These are phyloP conservation scores for Kazachstania martiniae DNA, from an alignment of 805 yeast genomes.

Conservation along the genomic window DNA sequence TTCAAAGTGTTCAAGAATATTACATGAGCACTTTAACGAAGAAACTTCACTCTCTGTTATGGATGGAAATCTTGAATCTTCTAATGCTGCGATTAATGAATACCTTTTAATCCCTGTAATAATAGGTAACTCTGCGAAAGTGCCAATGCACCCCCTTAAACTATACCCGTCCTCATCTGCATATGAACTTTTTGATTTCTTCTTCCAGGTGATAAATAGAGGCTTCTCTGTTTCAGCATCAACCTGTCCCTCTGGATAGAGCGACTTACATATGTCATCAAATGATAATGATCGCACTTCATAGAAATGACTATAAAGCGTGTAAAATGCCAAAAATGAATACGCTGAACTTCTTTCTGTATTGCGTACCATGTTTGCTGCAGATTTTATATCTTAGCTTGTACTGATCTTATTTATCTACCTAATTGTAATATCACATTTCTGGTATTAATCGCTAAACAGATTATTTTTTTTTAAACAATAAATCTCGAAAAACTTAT, in stretches of 20 bases:
- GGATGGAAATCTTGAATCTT: slow-evolving; percentile 71
- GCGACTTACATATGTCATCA: slow-evolving; percentile 6
- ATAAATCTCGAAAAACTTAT: too few species aligned
- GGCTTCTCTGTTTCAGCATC: slow-evolving; percentile 34
- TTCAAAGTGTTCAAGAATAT: slow-evolving; percentile 31
- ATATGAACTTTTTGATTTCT: slow-evolving; percentile 9
- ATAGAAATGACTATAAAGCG: slow-evolving; percentile 15
- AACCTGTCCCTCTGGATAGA: slow-evolving; percentile 9
- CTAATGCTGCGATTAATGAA: slow-evolving; percentile 58
- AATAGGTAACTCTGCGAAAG: slow-evolving; percentile 49
- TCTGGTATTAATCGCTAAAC: too few species aligned
- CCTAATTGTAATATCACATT: too few species aligned
- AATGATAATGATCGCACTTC: slow-evolving; percentile 3
- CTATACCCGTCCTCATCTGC: slow-evolving; percentile 7
- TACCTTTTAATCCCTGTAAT: slow-evolving; percentile 51
- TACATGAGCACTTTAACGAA: slow-evolving; percentile 30
- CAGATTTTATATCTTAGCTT: background rate
- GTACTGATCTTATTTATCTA: too few species aligned
- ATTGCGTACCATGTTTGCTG: background rate
- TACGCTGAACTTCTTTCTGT: slow-evolving; percentile 13
- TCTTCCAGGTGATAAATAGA: slow-evolving; percentile 83
- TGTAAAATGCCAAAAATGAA: slow-evolving; percentile 27
- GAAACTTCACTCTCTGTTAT: slow-evolving; percentile 46
- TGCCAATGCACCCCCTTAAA: slow-evolving; percentile 90
- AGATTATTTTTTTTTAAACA: too few species aligned